Conservation (phyloP, 129 eudicot genomes). For the carrot (Daucus carota) region DNA sequence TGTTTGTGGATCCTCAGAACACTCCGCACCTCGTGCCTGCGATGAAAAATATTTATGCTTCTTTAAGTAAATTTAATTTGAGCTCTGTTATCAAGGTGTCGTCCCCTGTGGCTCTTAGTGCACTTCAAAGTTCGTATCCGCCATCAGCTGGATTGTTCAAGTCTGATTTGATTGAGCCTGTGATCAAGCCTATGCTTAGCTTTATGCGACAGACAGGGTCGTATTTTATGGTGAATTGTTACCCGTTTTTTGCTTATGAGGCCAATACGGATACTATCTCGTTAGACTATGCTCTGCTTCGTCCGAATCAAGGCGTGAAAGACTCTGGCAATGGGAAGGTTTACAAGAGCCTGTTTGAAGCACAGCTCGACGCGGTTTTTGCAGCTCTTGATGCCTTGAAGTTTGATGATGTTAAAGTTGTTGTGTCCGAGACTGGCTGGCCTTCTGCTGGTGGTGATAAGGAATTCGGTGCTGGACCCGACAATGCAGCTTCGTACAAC, state of each 20-base stretch:
- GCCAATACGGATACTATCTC: too few relatives aligned
- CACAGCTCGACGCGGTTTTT: too few relatives aligned
- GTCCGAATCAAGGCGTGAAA: too few relatives aligned
- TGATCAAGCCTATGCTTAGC: neutral
- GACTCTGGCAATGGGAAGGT: too few relatives aligned
- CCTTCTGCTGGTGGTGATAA: neutral
- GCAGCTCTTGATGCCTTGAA: too few relatives aligned
- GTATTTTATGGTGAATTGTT: neutral
- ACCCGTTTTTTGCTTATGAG: neutral
- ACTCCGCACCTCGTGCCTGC: neutral
- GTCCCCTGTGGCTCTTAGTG: neutral
- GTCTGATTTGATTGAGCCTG: too few relatives aligned
- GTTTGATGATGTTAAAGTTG: too few relatives aligned
- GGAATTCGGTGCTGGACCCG: neutral
- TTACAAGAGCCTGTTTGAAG: too few relatives aligned
- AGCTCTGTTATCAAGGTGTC: neutral
- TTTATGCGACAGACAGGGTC: neutral
- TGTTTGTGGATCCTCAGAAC: neutral
- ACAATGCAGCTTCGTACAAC: neutral
- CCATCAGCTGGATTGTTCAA: neutral
- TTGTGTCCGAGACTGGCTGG: neutral
- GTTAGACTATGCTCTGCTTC: too few relatives aligned
- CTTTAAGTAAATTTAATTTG: neutral
- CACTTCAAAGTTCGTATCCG: neutral
- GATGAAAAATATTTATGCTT: neutral